phyloP scores from a whole-genome alignment of 768 basidiomycete species.

The Tricholoma bakamatsutake region DNA sequence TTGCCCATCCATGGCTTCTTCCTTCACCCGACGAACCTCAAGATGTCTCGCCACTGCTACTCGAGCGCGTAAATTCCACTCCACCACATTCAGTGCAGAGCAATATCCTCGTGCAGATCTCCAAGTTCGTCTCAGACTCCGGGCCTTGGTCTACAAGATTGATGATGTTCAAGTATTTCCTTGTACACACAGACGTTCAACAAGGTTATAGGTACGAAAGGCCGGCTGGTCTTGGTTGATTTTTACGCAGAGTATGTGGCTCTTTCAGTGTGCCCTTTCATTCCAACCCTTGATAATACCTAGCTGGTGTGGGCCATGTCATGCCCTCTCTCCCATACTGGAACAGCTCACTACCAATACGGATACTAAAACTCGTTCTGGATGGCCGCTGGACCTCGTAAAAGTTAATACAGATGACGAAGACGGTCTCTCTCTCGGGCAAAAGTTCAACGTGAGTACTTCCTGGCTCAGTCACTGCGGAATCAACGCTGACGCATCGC shows the following conservation, averaged over 20 bases:
- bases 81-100: slow-evolving; percentile 30
- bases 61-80: slow-evolving; percentile 29
- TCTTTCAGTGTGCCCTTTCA: neutral
- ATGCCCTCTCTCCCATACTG: slow-evolving; percentile 62
- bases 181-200: slow-evolving; percentile 29
- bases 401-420: slow-evolving; percentile 62
- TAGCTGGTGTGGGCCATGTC: slow-evolving; percentile 82
- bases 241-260: slow-evolving; percentile 71
- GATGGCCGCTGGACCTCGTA: slow-evolving; percentile 60
- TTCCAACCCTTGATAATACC: neutral
- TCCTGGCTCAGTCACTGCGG: neutral
- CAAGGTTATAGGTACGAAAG: slow-evolving; percentile 31
- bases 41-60: neutral
- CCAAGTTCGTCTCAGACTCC: slow-evolving; percentile 30
- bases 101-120: slow-evolving; percentile 42
- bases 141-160: slow-evolving; percentile 7
- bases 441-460: slow-evolving; percentile 40
- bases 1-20: neutral
- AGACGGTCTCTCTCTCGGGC: slow-evolving; percentile 44
- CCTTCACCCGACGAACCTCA: neutral
- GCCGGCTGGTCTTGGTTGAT: slow-evolving; percentile 63
- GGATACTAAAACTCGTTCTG: slow-evolving; percentile 41
- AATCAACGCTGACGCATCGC: neutral
- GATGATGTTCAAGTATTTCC: neutral
- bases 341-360: slow-evolving; percentile 48